Evolutionary conservation across 495 filamentous ascomycete species (phyloP).

Genomic region (Aspergillus olivimuriae): DNA sequence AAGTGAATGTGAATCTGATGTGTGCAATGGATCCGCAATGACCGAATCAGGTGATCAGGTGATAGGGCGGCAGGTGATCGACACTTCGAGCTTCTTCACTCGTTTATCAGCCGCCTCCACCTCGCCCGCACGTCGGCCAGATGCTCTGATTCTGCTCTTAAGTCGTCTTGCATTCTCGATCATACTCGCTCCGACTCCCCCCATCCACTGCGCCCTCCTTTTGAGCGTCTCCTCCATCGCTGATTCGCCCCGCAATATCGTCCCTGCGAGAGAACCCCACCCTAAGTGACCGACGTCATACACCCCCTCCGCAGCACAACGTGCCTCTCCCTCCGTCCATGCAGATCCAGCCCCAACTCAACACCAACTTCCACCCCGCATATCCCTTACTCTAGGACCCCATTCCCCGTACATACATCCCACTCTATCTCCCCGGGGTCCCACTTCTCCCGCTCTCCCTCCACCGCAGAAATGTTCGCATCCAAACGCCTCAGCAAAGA

Average conservation of each 20-base stretch:
- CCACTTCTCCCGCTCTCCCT: not conserved
- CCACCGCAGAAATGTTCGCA: constrained; percentile 33
- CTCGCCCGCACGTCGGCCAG: not conserved
- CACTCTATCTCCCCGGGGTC: not conserved
- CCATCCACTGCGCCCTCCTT: no score
- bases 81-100: not conserved
- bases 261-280: constrained; percentile 8
- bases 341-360: no score
- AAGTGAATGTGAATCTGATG: not conserved
- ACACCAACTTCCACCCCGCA: no score
- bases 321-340: no score
- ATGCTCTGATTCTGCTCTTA: no score
- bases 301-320: constrained; percentile 6
- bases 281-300: constrained; percentile 17
- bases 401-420: no score
- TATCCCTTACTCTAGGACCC: no score
- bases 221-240: no score
- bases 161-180: no score
- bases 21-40: not conserved
- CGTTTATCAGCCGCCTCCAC: not conserved
- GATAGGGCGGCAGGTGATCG: not conserved
- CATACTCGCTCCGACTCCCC: no score
- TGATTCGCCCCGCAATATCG: no score
- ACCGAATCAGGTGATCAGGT: not conserved
- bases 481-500: constrained; percentile 46